These are phyloP conservation scores for Exophiala dermatitidis DNA, from an alignment of 2,329 filamentous ascomycete species.

Conservation along the genomic window DNA sequence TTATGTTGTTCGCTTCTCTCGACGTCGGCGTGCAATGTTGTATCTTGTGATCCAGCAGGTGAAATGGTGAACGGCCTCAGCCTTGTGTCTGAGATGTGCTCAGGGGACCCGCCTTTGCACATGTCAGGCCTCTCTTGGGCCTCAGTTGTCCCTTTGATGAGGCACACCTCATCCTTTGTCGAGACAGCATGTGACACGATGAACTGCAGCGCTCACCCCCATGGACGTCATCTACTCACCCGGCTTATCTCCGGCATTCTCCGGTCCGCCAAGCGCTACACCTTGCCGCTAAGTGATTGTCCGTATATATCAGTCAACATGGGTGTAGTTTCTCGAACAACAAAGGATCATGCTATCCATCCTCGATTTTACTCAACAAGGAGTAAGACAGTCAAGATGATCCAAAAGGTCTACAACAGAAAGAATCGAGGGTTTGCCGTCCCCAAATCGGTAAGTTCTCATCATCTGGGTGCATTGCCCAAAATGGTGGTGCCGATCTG, in stretches of 20 bases:
- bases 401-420: not conserved
- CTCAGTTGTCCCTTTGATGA: not conserved
- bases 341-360: not conserved
- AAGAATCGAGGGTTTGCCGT: not conserved
- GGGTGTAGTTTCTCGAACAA: not conserved
- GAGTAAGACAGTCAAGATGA: no score
- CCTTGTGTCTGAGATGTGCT: not conserved
- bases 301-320: not conserved
- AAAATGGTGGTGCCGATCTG: no score
- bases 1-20: conserved; percentile 4
- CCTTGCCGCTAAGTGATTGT: not conserved
- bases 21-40: not conserved
- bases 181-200: no score
- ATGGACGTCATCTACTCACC: no score
- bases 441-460: not conserved
- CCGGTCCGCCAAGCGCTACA: not conserved
- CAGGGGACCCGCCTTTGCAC: not conserved
- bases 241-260: no score
- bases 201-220: no score
- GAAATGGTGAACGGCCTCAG: not conserved
- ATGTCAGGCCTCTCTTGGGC: not conserved
- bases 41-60: conserved; percentile 4
- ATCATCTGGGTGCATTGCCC: no score
- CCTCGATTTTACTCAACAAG: not conserved
- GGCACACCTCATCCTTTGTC: no score